phyloP scores from a whole-genome alignment of 305 asterid genomes.

The Solanum hybrid region DNA sequence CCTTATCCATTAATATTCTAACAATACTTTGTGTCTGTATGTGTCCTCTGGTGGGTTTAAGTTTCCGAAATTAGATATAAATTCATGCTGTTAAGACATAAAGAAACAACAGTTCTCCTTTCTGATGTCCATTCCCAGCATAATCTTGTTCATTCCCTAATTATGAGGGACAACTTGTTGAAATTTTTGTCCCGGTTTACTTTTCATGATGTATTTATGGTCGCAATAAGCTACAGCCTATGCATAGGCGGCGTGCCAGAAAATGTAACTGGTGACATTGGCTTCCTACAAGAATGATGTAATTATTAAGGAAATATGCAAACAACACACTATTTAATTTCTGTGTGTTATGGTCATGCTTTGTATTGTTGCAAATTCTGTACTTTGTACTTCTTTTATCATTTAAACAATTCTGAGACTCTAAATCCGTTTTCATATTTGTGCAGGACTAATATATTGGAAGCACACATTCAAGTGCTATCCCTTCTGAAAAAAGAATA shows the following conservation, averaged over 20 bases:
- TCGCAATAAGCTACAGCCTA: background rate
- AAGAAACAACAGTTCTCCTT: background rate
- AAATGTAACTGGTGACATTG: background rate
- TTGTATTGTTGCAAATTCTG: background rate
- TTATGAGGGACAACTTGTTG: background rate
- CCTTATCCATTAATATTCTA: background rate
- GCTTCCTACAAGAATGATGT: background rate
- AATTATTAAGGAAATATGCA: background rate
- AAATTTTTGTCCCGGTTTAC: background rate
- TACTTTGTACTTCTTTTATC: background rate
- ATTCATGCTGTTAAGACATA: background rate
- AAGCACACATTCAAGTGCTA: constrained; percentile 77
- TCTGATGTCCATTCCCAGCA: background rate
- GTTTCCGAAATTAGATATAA: background rate
- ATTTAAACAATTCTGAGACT: background rate
- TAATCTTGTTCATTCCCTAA: background rate
- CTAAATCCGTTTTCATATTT: background rate
- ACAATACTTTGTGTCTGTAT: background rate
- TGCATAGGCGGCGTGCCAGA: background rate
- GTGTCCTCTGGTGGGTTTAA: background rate
- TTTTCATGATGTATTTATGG: background rate
- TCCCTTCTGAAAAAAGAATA: constrained; percentile 73
- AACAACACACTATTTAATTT: background rate
- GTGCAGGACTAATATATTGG: constrained; percentile 85
- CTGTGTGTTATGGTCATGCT: background rate